phyloP scores from a whole-genome alignment of 176 grass and related monocot genomes.

The Elaeis guineensis region DNA sequence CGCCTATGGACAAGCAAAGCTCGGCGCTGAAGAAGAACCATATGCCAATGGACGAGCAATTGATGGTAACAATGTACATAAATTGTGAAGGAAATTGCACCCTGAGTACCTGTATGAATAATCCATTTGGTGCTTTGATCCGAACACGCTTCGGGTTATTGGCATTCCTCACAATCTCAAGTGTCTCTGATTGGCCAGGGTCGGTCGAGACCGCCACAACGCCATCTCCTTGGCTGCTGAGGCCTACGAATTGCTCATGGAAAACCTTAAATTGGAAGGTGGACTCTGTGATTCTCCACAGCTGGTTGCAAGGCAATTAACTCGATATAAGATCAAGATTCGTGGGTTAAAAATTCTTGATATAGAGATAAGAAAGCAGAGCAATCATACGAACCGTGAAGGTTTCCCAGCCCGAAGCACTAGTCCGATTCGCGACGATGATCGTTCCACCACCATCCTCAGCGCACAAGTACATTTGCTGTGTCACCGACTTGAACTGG shows the following conservation, averaged over 20 bases:
- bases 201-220: conserved; percentile 27
- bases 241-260: conserved; percentile 34
- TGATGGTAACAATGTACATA: too few relatives aligned
- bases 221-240: conserved; percentile 12
- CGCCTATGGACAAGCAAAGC: conserved; percentile 6
- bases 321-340: not conserved
- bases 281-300: conserved; percentile 49
- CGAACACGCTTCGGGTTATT: conserved; percentile 19
- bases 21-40: too few relatives aligned
- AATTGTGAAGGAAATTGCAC: too few relatives aligned
- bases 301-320: conserved; percentile 4
- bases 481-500: conserved; percentile 47
- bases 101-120: conserved; percentile 42
- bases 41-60: too few relatives aligned
- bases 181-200: conserved; percentile 32
- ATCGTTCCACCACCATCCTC: conserved; percentile 41
- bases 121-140: conserved; percentile 49
- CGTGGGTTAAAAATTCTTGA: too few relatives aligned
- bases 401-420: conserved; percentile 54
- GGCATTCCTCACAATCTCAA: conserved; percentile 34
- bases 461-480: conserved; percentile 36
- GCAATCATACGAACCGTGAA: conserved; percentile 36
- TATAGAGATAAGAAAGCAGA: too few relatives aligned
- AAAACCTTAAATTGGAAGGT: conserved; percentile 46
- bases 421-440: conserved; percentile 38